These are phyloP conservation scores for Yarrowia porcina DNA, from an alignment of 805 yeast species.

Conservation along the genomic window DNA sequence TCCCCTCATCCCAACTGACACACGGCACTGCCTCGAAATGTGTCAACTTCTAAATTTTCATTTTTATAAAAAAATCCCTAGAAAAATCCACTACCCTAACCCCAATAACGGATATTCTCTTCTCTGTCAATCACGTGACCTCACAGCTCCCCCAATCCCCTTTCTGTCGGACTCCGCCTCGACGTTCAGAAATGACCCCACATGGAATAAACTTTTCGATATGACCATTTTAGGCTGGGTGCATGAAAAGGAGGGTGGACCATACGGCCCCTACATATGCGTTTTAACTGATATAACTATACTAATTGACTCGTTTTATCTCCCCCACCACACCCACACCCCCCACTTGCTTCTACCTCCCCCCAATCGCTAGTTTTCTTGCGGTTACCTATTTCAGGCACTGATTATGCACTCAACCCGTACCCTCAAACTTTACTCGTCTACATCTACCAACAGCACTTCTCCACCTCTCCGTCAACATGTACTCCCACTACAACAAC, in stretches of 20 bases:
- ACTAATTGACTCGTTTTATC: background rate
- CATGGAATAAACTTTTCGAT: background rate
- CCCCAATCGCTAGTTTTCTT: background rate
- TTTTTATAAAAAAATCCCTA: too few species aligned
- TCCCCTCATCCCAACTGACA: too few species aligned
- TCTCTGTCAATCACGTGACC: too few species aligned
- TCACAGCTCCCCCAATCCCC: background rate
- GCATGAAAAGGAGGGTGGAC: background rate
- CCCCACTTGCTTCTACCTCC: background rate
- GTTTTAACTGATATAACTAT: too few species aligned
- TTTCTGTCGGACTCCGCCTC: background rate
- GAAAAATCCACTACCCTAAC: too few species aligned
- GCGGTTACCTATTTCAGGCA: background rate
- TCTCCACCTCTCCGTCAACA: background rate
- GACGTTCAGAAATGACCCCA: background rate
- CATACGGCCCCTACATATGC: too few species aligned
- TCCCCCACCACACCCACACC: background rate
- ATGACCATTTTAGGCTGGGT: background rate
- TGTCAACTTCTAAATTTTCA: too few species aligned
- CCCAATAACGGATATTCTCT: too few species aligned
- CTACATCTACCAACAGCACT: background rate
- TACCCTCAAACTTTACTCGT: background rate
- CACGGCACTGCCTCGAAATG: too few species aligned
- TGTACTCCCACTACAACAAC: conserved; percentile 36
- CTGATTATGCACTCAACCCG: conserved; percentile 20